Percentiles rank a stretch among this genome's conserved stretches.
Evolutionary conservation across 129 eudicot species (phyloP).

Genomic region (Chrysanthemum seticuspe): DNA sequence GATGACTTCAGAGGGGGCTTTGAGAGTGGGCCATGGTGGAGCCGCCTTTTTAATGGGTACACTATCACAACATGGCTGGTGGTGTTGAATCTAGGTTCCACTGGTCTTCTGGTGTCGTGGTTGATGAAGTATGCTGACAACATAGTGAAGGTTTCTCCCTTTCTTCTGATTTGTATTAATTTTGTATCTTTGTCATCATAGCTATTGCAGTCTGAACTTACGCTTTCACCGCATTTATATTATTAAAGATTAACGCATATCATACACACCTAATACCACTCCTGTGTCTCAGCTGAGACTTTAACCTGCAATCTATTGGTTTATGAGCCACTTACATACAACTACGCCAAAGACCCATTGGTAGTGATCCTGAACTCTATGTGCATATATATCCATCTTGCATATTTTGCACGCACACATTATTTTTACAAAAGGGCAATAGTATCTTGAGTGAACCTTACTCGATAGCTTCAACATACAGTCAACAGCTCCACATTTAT

Average conservation of each 20-base stretch:
- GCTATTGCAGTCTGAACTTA: conserved; percentile 1
- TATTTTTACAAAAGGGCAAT: too few relatives aligned
- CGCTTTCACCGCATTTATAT: too few relatives aligned
- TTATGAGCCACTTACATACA: too few relatives aligned
- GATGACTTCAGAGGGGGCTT: conserved; percentile 93
- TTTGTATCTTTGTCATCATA: conserved; percentile 9
- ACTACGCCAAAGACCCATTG: too few relatives aligned
- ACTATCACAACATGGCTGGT: conserved; percentile 85
- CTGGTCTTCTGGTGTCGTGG: conserved; percentile 96
- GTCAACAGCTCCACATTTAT: background rate
- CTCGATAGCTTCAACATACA: background rate
- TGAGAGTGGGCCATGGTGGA: conserved; percentile 94
- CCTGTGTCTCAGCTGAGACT: too few relatives aligned
- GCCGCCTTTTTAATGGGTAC: conserved; percentile 82
- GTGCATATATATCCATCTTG: too few relatives aligned
- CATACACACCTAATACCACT: too few relatives aligned
- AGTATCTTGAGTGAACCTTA: background rate
- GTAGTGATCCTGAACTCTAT: too few relatives aligned
- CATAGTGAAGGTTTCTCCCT: conserved; percentile 70
- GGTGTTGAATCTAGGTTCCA: conserved; percentile 85
- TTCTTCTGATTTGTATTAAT: background rate
- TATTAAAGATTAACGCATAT: too few relatives aligned
- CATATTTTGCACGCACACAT: too few relatives aligned
- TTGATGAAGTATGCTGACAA: conserved; percentile 98
- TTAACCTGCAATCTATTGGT: too few relatives aligned